Conservation (phyloP, 352 stramenopile species). For the Phytophthora colocasiae region DNA sequence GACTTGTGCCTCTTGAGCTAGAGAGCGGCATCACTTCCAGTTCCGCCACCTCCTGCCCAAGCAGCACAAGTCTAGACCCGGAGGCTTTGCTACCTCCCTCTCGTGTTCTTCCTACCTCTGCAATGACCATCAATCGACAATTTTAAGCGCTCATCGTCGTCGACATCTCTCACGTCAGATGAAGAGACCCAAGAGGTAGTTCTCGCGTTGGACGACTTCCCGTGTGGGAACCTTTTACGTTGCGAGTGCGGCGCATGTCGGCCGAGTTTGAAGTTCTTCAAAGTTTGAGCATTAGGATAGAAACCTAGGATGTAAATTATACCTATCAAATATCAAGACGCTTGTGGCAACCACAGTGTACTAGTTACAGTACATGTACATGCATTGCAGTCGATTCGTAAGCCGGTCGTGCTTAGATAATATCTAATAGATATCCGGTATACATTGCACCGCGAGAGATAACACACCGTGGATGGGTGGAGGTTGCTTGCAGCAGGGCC, state of each 20-base stretch:
- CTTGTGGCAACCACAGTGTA: background rate
- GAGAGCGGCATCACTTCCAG: no score
- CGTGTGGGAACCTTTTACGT: slow-evolving; percentile 23
- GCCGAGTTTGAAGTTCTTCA: slow-evolving; percentile 9
- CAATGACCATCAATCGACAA: no score
- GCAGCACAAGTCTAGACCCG: no score
- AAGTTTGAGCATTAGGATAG: slow-evolving; percentile 4
- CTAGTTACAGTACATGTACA: no score
- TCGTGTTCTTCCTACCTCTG: no score
- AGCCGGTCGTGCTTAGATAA: slow-evolving; percentile 19
- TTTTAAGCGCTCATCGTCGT: slow-evolving; percentile 21
- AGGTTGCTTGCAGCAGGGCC: no score
- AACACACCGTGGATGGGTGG: slow-evolving; percentile 8
- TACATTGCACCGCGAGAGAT: slow-evolving; percentile 8
- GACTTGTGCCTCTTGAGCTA: no score
- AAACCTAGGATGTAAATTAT: slow-evolving; percentile 17
- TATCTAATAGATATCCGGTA: slow-evolving; percentile 24
- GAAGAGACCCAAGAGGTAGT: slow-evolving; percentile 26
- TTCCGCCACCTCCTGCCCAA: no score
- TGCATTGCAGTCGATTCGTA: background rate
- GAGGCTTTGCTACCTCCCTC: no score
- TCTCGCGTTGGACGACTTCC: slow-evolving; percentile 31
- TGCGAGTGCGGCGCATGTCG: slow-evolving; percentile 29
- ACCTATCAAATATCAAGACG: slow-evolving; percentile 12
- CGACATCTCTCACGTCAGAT: slow-evolving; percentile 32